Conservation (phyloP, 208 protist genomes). For the Acanthamoeba quina region DNA sequence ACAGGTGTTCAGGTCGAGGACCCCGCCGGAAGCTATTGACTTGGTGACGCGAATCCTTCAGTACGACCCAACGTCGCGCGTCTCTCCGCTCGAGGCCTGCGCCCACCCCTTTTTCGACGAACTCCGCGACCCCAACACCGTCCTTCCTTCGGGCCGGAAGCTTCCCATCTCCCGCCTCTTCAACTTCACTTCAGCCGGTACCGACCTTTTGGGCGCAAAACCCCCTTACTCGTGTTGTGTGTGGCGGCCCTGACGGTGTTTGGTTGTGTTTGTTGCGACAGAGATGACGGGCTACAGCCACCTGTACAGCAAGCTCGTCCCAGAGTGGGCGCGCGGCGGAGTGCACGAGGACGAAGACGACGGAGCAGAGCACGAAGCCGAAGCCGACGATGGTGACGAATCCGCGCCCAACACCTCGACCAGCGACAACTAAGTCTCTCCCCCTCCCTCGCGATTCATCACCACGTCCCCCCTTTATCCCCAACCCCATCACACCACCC, state of each 20-base stretch:
- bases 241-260: background rate
- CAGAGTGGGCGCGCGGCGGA: conserved; percentile 16
- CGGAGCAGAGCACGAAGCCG: background rate
- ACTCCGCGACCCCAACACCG: conserved; percentile 90
- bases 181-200: conserved; percentile 87
- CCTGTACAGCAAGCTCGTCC: conserved; percentile 24
- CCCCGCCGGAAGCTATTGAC: conserved; percentile 93
- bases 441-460: background rate
- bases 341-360: conserved; percentile 27
- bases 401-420: background rate
- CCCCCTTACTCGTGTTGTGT: background rate
- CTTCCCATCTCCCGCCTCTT: conserved; percentile 88
- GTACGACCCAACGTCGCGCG: conserved; percentile 95
- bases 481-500: too few species aligned
- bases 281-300: conserved; percentile 32
- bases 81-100: conserved; percentile 93
- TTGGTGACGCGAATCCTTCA: conserved; percentile 95
- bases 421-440: background rate
- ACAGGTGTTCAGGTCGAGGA: conserved; percentile 89
- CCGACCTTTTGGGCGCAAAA: background rate
- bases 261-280: background rate
- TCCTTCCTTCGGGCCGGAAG: conserved; percentile 81
- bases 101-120: conserved; percentile 99
- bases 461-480: background rate
- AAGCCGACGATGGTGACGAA: background rate